A percentile compares a stretch with the other conserved stretches of the same genome.
Evolutionary conservation across 768 basidiomycete genomes (phyloP).

Genomic region (Lentinula guzmanii): DNA sequence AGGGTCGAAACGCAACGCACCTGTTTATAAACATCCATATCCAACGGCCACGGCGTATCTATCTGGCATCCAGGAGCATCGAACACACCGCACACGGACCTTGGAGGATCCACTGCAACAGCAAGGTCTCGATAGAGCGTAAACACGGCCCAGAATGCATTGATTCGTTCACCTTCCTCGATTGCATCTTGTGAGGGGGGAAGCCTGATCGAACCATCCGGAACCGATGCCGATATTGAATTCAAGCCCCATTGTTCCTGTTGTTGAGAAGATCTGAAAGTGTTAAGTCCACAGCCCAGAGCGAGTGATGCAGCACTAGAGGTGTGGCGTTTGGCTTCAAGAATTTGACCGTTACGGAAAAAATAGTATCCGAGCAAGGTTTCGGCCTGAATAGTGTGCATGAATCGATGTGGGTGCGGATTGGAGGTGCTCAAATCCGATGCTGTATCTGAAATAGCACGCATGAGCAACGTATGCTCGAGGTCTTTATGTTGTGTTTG

Average conservation of each 20-base stretch:
- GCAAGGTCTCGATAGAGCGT: conserved; percentile 52
- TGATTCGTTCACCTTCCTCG: conserved; percentile 65
- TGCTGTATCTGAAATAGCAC: conserved; percentile 30
- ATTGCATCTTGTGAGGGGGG: conserved; percentile 35
- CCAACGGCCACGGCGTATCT: conserved; percentile 51
- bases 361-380: conserved; percentile 64
- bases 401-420: conserved; percentile 40
- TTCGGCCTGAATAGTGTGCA: conserved; percentile 56
- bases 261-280: conserved; percentile 30
- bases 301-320: conserved; percentile 48
- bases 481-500: conserved; percentile 3
- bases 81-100: conserved; percentile 47
- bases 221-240: conserved; percentile 27
- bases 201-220: conserved; percentile 28
- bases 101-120: conserved; percentile 45
- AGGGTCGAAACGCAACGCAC: conserved; percentile 17
- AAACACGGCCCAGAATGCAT: conserved; percentile 61
- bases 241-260: conserved; percentile 6
- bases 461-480: conserved; percentile 25
- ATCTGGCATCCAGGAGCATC: conserved; percentile 44
- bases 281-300: conserved; percentile 42
- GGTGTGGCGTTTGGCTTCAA: conserved; percentile 57
- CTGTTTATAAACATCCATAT: conserved; percentile 31
- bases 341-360: conserved; percentile 48
- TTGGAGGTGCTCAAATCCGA: conserved; percentile 32